Percentiles rank a stretch among this genome's conserved stretches.
Evolutionary conservation across 2,329 filamentous ascomycete genomes (phyloP).

Genomic region (Biscogniauxia marginata): DNA sequence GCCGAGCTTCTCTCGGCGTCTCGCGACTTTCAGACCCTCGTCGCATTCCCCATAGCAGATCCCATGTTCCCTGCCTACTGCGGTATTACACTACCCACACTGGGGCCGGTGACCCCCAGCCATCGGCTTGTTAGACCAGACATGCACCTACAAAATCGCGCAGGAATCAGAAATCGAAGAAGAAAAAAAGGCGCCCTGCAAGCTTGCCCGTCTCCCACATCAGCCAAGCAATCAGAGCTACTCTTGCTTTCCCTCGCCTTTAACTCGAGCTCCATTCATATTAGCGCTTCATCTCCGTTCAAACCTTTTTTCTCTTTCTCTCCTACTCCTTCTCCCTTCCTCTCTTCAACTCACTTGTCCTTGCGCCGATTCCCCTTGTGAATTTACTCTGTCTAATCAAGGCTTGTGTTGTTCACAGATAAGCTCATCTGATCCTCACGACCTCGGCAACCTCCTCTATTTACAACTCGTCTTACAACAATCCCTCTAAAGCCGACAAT

Average conservation of each 20-base stretch:
- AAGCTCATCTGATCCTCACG: slow-evolving; percentile 20
- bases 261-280: slow-evolving; percentile 24
- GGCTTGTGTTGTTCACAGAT: slow-evolving; percentile 36
- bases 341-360: slow-evolving; percentile 35
- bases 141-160: slow-evolving; percentile 33
- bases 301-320: slow-evolving; percentile 20
- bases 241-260: slow-evolving; percentile 22
- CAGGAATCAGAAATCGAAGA: slow-evolving; percentile 16
- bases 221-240: slow-evolving; percentile 30
- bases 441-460: slow-evolving; percentile 4
- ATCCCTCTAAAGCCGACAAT: slow-evolving; percentile 11
- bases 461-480: slow-evolving; percentile 11
- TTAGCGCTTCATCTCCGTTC: slow-evolving; percentile 30
- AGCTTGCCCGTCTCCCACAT: slow-evolving; percentile 27
- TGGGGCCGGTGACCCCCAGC: slow-evolving; percentile 25
- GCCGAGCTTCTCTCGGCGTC: slow-evolving; percentile 17
- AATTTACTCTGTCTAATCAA: slow-evolving; percentile 28
- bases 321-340: slow-evolving; percentile 17
- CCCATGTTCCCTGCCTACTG: slow-evolving; percentile 25
- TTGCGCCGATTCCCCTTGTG: slow-evolving; percentile 25
- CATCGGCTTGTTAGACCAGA: slow-evolving; percentile 11
- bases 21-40: slow-evolving; percentile 19
- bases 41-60: slow-evolving; percentile 24
- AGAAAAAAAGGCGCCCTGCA: slow-evolving; percentile 18
- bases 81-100: slow-evolving; percentile 28